These are phyloP conservation scores for Raphanus sativus DNA, from an alignment of 345 rosid genomes.

Conservation along the genomic window DNA sequence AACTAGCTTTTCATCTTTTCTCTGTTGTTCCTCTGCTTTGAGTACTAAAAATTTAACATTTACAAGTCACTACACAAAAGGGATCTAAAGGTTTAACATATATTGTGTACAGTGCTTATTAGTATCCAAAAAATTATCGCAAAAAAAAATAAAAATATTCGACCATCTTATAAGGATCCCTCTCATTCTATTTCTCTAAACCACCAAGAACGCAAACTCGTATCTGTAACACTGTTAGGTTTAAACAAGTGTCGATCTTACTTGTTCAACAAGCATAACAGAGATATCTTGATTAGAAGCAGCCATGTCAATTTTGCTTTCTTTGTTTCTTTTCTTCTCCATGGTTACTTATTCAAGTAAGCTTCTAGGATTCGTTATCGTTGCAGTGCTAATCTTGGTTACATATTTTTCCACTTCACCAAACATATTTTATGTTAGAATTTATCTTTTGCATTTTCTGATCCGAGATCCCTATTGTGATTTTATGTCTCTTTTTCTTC, in stretches of 20 bases:
- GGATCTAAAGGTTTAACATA: background rate
- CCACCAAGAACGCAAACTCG: constrained; percentile 7
- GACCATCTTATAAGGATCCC: constrained; percentile 11
- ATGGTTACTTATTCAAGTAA: constrained; percentile 67
- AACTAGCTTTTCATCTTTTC: constrained; percentile 19
- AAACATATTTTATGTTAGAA: background rate
- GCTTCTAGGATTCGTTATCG: background rate
- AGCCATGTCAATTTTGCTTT: constrained; percentile 57
- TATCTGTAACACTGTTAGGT: background rate
- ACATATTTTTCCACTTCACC: background rate
- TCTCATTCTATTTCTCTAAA: background rate
- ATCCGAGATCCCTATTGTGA: background rate
- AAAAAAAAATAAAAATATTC: background rate
- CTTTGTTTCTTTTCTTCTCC: constrained; percentile 53
- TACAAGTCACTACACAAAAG: constrained; percentile 34
- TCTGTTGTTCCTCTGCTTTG: constrained; percentile 22
- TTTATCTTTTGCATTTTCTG: background rate
- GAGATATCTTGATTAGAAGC: background rate
- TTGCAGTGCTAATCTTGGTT: background rate
- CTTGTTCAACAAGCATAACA: background rate
- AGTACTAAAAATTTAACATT: constrained; percentile 19
- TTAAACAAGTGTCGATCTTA: background rate
- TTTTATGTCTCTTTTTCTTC: background rate
- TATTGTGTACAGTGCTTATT: constrained; percentile 13
- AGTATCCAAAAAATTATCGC: background rate